Conservation (phyloP, 768 basidiomycete genomes). For the Russula sp. region DNA sequence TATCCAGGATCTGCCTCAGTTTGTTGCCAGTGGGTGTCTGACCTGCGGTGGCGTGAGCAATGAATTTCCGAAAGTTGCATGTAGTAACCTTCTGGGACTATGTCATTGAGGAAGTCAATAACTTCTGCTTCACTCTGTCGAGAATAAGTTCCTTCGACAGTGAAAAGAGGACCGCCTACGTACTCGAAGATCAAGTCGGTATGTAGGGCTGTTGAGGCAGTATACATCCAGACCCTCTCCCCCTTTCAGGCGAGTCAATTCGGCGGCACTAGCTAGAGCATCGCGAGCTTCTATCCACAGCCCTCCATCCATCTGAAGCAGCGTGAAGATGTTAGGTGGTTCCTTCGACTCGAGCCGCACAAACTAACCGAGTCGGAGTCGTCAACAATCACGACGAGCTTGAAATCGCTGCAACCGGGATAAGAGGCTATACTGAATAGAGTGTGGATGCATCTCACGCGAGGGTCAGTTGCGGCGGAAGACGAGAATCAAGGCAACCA, state of each 20-base stretch:
- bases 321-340: neutral
- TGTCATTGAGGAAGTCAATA: slow-evolving; percentile 13
- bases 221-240: slow-evolving; percentile 43
- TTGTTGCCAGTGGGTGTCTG: slow-evolving; percentile 42
- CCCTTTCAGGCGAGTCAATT: slow-evolving; percentile 40
- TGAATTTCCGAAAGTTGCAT: neutral
- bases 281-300: slow-evolving; percentile 43
- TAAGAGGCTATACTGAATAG: neutral
- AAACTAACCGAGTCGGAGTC: slow-evolving; percentile 42
- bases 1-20: slow-evolving; percentile 39
- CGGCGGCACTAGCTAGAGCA: slow-evolving; percentile 43
- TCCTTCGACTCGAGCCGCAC: neutral
- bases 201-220: slow-evolving; percentile 40
- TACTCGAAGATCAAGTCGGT: slow-evolving; percentile 30
- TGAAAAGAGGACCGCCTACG: slow-evolving; percentile 33
- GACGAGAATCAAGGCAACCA: neutral
- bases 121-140: slow-evolving; percentile 24
- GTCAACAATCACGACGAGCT: slow-evolving; percentile 44
- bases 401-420: slow-evolving; percentile 36
- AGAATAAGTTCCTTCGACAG: neutral
- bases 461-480: neutral
- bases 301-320: slow-evolving; percentile 41
- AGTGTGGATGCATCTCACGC: slow-evolving; percentile 7
- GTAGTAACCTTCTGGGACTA: slow-evolving; percentile 23
- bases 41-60: slow-evolving; percentile 32